Evolutionary conservation across 306 rosid genomes (phyloP).

Genomic region (Rubus idaeus): DNA sequence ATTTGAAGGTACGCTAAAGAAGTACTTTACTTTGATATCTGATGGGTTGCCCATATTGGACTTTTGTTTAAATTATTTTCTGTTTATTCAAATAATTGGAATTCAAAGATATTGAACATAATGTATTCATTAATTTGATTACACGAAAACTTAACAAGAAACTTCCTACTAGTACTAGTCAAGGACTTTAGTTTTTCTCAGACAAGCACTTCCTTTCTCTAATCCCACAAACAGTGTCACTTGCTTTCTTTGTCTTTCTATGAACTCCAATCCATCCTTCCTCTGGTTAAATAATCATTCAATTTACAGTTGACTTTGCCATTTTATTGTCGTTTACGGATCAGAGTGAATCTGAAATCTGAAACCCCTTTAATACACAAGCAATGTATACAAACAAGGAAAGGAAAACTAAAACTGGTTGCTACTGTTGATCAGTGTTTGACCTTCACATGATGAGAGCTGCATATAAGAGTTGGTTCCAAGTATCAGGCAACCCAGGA

Average conservation of each 20-base stretch:
- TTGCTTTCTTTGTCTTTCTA: constrained; percentile 19
- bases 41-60: neutral
- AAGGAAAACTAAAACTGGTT: constrained; percentile 14
- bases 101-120: neutral
- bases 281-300: constrained; percentile 33
- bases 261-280: constrained; percentile 21
- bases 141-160: neutral
- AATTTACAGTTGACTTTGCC: constrained; percentile 44
- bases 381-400: constrained; percentile 6
- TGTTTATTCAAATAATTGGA: neutral
- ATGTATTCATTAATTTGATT: constrained; percentile 14
- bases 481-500: constrained; percentile 93
- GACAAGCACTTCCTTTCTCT: constrained; percentile 20
- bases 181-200: constrained; percentile 11
- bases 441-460: constrained; percentile 48
- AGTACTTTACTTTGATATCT: neutral
- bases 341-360: constrained; percentile 23
- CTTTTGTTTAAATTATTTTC: too few relatives aligned
- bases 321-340: constrained; percentile 27
- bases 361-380: constrained; percentile 13
- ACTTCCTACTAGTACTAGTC: neutral
- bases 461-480: constrained; percentile 92
- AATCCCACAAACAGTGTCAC: constrained; percentile 21
- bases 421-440: neutral
- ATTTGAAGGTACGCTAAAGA: neutral